phyloP scores from a whole-genome alignment of 139 green algal genomes.

The Raphidocelis subcapitata region DNA sequence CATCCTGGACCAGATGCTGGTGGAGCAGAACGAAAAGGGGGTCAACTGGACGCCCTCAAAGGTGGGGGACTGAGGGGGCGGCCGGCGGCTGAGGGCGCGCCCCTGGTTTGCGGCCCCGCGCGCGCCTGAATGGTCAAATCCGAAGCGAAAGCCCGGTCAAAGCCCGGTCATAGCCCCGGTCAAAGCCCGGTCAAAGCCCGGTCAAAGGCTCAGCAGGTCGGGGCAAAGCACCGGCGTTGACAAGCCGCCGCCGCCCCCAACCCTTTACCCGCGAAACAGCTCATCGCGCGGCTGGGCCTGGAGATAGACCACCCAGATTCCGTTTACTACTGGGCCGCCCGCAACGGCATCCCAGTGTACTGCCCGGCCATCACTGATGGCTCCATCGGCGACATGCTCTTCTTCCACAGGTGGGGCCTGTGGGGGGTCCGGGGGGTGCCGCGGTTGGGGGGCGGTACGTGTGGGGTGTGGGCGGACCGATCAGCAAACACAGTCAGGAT shows the following conservation, averaged over 20 bases:
- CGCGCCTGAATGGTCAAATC: too few relatives aligned
- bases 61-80: too few relatives aligned
- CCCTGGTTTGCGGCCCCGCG: too few relatives aligned
- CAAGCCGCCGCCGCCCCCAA: too few relatives aligned
- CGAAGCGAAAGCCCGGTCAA: too few relatives aligned
- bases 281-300: conserved; percentile 74
- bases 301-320: conserved; percentile 89
- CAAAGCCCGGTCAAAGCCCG: too few relatives aligned
- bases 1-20: conserved; percentile 91
- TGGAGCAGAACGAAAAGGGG: conserved; percentile 84
- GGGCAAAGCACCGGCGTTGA: too few relatives aligned
- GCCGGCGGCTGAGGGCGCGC: too few relatives aligned
- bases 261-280: conserved; percentile 30
- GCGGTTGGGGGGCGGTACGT: conserved; percentile 16
- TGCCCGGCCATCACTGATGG: conserved; percentile 96
- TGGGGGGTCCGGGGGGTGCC: conserved; percentile 58
- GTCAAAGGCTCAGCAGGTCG: too few relatives aligned
- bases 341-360: conserved; percentile 95
- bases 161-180: too few relatives aligned
- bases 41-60: conserved; percentile 92
- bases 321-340: conserved; percentile 91
- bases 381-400: conserved; percentile 97
- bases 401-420: conserved; percentile 98
- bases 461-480: background rate
- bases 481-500: background rate